These are phyloP conservation scores for Talaromyces sp. DNA, from an alignment of 2,329 filamentous ascomycete species.

Conservation along the genomic window DNA sequence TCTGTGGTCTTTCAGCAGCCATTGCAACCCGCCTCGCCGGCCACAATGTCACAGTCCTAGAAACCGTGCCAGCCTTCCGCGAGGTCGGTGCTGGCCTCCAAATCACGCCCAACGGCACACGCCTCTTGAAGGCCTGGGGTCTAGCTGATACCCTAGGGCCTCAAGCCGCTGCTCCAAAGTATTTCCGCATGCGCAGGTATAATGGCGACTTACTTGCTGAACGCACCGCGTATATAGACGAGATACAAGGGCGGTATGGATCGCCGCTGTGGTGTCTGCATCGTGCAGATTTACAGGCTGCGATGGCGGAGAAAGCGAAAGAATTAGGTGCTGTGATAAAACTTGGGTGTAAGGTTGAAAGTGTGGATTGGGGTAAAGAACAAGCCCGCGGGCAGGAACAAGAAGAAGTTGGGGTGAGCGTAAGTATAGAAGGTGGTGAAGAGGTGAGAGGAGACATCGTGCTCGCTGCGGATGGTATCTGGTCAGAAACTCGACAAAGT, in stretches of 20 bases:
- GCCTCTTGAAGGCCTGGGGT: background rate
- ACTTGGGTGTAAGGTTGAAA: background rate
- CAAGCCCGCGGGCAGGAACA: background rate
- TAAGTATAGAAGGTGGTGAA: background rate
- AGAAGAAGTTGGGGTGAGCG: background rate
- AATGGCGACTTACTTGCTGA: background rate
- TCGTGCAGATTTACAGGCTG: background rate
- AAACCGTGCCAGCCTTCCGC: background rate
- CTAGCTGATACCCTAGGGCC: background rate
- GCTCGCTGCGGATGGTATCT: background rate
- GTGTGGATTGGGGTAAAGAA: background rate
- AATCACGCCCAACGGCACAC: background rate
- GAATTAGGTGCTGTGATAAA: background rate
- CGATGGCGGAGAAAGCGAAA: background rate
- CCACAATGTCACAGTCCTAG: background rate
- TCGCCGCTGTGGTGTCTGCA: background rate
- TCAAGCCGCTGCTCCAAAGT: background rate
- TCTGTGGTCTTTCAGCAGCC: background rate
- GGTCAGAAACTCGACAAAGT: background rate
- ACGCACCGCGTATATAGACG: background rate
- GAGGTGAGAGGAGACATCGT: background rate
- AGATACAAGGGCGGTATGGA: background rate
- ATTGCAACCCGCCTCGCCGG: background rate
- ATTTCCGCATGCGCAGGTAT: background rate
- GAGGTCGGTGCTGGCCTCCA: background rate